Conservation (phyloP, 2,329 filamentous ascomycete species). For the Dendryphion nanum region DNA sequence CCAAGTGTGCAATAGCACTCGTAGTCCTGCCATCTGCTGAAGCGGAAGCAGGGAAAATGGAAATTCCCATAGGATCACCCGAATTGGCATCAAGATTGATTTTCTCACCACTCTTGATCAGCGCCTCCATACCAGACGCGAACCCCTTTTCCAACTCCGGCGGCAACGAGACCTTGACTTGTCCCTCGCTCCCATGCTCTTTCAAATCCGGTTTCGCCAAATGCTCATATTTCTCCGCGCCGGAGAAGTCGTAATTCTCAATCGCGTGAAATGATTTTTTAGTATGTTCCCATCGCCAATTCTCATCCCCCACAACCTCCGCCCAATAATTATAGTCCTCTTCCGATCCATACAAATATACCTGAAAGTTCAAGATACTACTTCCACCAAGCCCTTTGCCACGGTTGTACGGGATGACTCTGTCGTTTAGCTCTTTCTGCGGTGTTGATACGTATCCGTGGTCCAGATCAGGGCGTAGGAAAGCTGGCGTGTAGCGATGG, state of each 20-base stretch:
- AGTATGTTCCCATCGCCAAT: slow-evolving; percentile 56
- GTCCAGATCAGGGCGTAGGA: slow-evolving; percentile 51
- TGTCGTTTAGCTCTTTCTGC: slow-evolving; percentile 41
- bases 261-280: slow-evolving; percentile 52
- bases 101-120: slow-evolving; percentile 54
- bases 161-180: slow-evolving; percentile 38
- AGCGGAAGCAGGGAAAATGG: slow-evolving; percentile 37
- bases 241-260: slow-evolving; percentile 51
- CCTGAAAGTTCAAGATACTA: slow-evolving; percentile 46
- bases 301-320: slow-evolving; percentile 53
- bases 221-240: slow-evolving; percentile 35
- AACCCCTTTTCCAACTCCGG: slow-evolving; percentile 59
- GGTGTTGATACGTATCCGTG: slow-evolving; percentile 48
- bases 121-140: slow-evolving; percentile 53
- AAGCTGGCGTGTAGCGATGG: slow-evolving; percentile 49
- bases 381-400: slow-evolving; percentile 53
- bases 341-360: slow-evolving; percentile 47
- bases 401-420: slow-evolving; percentile 44
- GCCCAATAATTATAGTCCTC: slow-evolving; percentile 66
- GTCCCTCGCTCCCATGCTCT: slow-evolving; percentile 48
- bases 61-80: slow-evolving; percentile 29
- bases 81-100: slow-evolving; percentile 55
- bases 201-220: slow-evolving; percentile 47
- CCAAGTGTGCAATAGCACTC: slow-evolving; percentile 34
- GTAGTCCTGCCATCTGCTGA: slow-evolving; percentile 32